Evolutionary conservation across 169 alveolate species (phyloP), one percentile per base, ranked within the genome.

Genomic region (Plasmodium vinckei): DNA sequence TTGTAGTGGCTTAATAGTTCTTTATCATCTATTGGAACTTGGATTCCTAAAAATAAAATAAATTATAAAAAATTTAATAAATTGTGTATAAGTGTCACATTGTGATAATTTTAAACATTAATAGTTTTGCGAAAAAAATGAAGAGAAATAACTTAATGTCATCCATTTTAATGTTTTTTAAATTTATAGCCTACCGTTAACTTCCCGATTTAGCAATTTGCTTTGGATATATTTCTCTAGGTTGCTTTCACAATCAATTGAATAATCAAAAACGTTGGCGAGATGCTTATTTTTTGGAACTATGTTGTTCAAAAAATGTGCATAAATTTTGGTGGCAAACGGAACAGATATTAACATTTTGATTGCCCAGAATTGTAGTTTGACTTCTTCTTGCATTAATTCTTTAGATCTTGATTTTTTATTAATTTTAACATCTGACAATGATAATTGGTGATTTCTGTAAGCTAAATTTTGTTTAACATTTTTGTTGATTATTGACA

Each of bases 361-460:
- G 13, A 93, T 94, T 23, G 95, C 97, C 97, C 97, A 95, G 92
- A 95, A 95, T 77, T 95, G 97, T 33, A 95, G 90, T 72, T 94
- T 94, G 25, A 95, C 97, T 90, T 95, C 96, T 87, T 93, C 96
- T 51, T 93, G 93, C 5, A 93, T 93, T 51, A 93, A 84, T 87
- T 93, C 96, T 33, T 93, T 87, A 39, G 94, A 89, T 92, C 87
- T 92, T 12, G 96, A 91, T 63, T 93, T 93, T 27, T 92, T 75
- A 87, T 92, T 91, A 65, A 88, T 94, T 63, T 91, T 91, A 21
- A 93, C 60, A 60, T 93, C 96, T n/a, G 92, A 88, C 92, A 93
- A 87, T 27, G 95, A 93, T 17, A 93, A 84, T 17, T 93, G 72
- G 57, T 93, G 89, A 89, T 93, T 93, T 71, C 96, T 70, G 65